Evolutionary conservation across 495 filamentous ascomycete species (phyloP).

Genomic region (Penicillium ucsense): DNA sequence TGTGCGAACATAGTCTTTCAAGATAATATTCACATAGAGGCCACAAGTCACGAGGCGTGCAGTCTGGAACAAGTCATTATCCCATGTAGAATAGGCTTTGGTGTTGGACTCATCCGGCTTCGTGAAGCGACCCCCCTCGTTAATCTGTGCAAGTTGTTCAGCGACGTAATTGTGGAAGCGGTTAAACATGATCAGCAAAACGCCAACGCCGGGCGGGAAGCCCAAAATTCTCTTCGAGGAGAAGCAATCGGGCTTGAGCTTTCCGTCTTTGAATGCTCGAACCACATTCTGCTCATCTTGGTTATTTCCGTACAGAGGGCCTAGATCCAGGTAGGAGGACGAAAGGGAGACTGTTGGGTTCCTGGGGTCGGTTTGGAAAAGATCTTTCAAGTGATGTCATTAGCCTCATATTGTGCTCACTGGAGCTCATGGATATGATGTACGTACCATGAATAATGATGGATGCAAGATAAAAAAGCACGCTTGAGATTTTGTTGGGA

Average conservation of each 20-base stretch:
- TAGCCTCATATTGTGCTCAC: no score
- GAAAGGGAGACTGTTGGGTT: slow-evolving; percentile 55
- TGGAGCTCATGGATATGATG: neutral
- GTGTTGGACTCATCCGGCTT: slow-evolving; percentile 37
- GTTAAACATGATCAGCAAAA: slow-evolving; percentile 63
- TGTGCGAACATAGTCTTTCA: slow-evolving; percentile 74
- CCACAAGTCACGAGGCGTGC: slow-evolving; percentile 63
- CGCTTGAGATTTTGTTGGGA: slow-evolving; percentile 74
- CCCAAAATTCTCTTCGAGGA: slow-evolving; percentile 66
- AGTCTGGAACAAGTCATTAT: slow-evolving; percentile 71
- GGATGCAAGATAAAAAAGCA: slow-evolving; percentile 81
- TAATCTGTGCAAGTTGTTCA: slow-evolving; percentile 48
- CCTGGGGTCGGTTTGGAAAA: slow-evolving; percentile 51
- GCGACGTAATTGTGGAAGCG: slow-evolving; percentile 70
- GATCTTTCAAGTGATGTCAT: slow-evolving; percentile 22
- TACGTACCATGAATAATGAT: slow-evolving; percentile 73
- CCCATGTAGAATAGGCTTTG: slow-evolving; percentile 53
- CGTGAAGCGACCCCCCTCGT: slow-evolving; percentile 48
- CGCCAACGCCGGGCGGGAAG: slow-evolving; percentile 77
- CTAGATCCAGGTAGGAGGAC: slow-evolving; percentile 77
- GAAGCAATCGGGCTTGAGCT: slow-evolving; percentile 75
- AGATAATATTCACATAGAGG: slow-evolving; percentile 67
- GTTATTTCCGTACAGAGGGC: slow-evolving; percentile 79
- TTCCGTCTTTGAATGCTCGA: slow-evolving; percentile 72
- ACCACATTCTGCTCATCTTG: slow-evolving; percentile 64